phyloP scores from a whole-genome alignment of 2,329 filamentous ascomycete species.

The Colletotrichum musicola region DNA sequence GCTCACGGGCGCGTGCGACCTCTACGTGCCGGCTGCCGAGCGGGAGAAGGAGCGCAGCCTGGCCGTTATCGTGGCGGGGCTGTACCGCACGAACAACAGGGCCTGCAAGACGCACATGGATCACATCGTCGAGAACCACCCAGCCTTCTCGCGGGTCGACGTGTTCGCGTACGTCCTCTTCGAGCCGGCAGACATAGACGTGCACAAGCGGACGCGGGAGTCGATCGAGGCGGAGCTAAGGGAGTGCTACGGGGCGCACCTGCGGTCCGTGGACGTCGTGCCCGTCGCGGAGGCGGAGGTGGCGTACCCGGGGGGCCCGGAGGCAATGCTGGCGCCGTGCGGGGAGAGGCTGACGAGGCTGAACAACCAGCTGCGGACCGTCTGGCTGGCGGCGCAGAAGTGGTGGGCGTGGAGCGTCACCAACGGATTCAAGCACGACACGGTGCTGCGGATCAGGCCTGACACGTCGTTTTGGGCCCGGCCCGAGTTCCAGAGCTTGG shows the following conservation, averaged over 20 bases:
- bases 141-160: constrained; percentile 33
- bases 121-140: constrained; percentile 12
- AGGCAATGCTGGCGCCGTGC: constrained; percentile 24
- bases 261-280: constrained; percentile 22
- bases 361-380: constrained; percentile 36
- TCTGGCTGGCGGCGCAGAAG: constrained; percentile 19
- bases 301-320: constrained; percentile 32
- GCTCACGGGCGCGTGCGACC: constrained; percentile 35
- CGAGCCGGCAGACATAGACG: constrained; percentile 23
- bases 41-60: constrained; percentile 33
- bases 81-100: constrained; percentile 33
- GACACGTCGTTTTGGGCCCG: constrained; percentile 32
- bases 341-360: constrained; percentile 22
- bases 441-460: constrained; percentile 35
- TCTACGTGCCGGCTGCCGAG: constrained; percentile 27
- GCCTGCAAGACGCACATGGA: constrained; percentile 33
- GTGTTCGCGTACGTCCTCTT: constrained; percentile 37
- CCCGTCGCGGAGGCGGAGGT: constrained; percentile 9
- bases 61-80: constrained; percentile 37
- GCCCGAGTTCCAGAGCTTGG: constrained; percentile 31
- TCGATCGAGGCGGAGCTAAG: constrained; percentile 28
- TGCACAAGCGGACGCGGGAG: constrained; percentile 10
- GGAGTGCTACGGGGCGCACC: constrained; percentile 35
- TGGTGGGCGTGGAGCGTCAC: constrained; percentile 38
- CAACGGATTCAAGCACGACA: constrained; percentile 31